These are phyloP conservation scores for Podospora pseudopauciseta DNA, from an alignment of 495 filamentous ascomycete species.

Conservation along the genomic window DNA sequence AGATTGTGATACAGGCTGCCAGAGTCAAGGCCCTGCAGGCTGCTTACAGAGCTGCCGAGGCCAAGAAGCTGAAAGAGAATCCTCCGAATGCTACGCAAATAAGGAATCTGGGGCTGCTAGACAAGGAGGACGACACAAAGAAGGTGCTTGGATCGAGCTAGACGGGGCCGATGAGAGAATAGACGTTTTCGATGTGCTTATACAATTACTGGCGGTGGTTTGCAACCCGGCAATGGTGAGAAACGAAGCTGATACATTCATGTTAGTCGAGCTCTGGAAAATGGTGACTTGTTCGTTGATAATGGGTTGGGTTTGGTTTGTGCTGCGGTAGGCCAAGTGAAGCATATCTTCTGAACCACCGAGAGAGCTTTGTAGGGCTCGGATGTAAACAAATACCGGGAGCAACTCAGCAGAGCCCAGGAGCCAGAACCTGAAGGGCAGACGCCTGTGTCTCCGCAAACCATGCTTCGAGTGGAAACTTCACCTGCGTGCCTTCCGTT, in stretches of 20 bases:
- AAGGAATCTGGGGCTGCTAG: conserved; percentile 75
- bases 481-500: not conserved
- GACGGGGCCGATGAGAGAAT: conserved; percentile 4
- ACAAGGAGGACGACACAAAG: conserved; percentile 75
- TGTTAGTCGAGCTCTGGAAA: not conserved
- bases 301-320: not conserved
- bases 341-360: not conserved
- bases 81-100: conserved; percentile 70
- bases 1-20: conserved; percentile 56
- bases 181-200: conserved; percentile 21
- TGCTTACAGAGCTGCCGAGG: conserved; percentile 81
- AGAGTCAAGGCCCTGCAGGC: conserved; percentile 75
- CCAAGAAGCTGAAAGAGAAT: conserved; percentile 71
- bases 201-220: conserved; percentile 8
- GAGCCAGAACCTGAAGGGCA: not conserved
- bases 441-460: not conserved
- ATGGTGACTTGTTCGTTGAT: not conserved
- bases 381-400: not conserved
- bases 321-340: not conserved
- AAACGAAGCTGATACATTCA: not conserved
- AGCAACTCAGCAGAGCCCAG: not conserved
- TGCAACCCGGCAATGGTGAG: not conserved
- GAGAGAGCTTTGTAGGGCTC: not conserved
- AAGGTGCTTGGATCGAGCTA: conserved; percentile 48
- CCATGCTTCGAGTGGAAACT: not conserved